Base-by-base conservation (phyloP, 805 yeast species). In the Cyberlindnera euphorbiae region DNA sequence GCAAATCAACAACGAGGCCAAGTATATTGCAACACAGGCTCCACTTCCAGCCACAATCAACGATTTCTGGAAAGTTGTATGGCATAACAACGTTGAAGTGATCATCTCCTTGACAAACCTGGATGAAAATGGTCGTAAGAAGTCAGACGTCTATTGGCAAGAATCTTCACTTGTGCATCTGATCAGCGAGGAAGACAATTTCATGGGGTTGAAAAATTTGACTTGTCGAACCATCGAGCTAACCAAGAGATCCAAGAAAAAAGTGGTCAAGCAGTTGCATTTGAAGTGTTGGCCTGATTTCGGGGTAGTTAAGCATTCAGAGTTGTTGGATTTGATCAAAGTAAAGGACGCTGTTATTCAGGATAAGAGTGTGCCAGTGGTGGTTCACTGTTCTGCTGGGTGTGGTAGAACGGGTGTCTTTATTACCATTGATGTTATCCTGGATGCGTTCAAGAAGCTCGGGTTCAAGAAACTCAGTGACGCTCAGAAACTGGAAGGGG, bases 361-460 rank as follows among this genome's bases (percentile, higher is more conserved):
- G 1, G 39, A 42, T 24, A 21, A 21, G 6, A 51, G 57, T 2
- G 42, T 63, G 1, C 90, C 93, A 15, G 67, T 79, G 2, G 63
- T 88, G 29, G 84, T 83, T 15, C 98, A 93, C 56, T 93, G 98
- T 52, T 87, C 96, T 5, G 98, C 98, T 0, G 98, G 98, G 1
- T 90, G 95, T 42, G 98, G 98, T 3, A 66, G 98, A 45, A 86
- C 97, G 0, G 98, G 98, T 3, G 87, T 96, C 1, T 84, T 80
- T 52, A 75, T 86, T 41, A 77, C 89, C 3, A 62, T 79, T 24
- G 88, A 82, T 52, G 60, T 52, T 11, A 42, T 54, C 16, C 12
- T 52, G 13, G 39, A 39, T 14, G 42, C 52, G 0, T 47, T 45
- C 26, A 45, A 36, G 24, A 38, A 35, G 19, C 13, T 19, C 16